Base-by-base conservation (phyloP, 1,139 yeast genomes). In the Scheffersomyces titani region DNA sequence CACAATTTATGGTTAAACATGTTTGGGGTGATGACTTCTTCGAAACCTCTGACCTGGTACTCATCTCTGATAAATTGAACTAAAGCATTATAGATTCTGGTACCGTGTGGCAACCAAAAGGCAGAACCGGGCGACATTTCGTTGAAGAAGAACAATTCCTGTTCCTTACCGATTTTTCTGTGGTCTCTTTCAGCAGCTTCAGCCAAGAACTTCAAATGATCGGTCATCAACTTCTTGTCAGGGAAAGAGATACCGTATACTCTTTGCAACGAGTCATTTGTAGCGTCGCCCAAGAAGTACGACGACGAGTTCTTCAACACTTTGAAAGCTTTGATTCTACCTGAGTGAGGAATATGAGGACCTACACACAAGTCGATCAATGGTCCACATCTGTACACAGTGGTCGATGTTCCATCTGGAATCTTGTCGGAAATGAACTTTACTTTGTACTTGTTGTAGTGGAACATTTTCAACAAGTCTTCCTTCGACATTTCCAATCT, bases 231-330 rank as follows among this genome's bases (percentile, higher is more conserved):
- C 77, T 93, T 92, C 83, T 96, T 94, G 75, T 94, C 99, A 61
- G 99, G 99, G 92, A 96, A 96, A 20, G 98, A 91, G 63, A 94
- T 89, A 85, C 99, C 99, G 72, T 96, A 96, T 57, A 96, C 86
- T 82, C 99, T 91, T 80, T 96, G 99, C 74, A 96, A 84, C 18
- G 98, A 92, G 72, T 96, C 99, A 71, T 96, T 94, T 65, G 81
- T 81, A 56, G 97, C 78, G 68, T 94, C 98, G 75, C 98, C 99
- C 70, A 92, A 80, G 83, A 96, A 96, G 79, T 96, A 96, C 54
- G 98, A 92, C 2, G 98, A 89, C 24, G 98, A 94, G 81, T 94
- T 94, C 80, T 96, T 96, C 77, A 96, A 83, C 54, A 96, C 86
- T 77, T 94, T 94, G 80, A 93, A 87, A 52, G 97, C 90, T 84